Conservation (phyloP, 2,329 filamentous ascomycete species). For the Fusarium setosum region DNA sequence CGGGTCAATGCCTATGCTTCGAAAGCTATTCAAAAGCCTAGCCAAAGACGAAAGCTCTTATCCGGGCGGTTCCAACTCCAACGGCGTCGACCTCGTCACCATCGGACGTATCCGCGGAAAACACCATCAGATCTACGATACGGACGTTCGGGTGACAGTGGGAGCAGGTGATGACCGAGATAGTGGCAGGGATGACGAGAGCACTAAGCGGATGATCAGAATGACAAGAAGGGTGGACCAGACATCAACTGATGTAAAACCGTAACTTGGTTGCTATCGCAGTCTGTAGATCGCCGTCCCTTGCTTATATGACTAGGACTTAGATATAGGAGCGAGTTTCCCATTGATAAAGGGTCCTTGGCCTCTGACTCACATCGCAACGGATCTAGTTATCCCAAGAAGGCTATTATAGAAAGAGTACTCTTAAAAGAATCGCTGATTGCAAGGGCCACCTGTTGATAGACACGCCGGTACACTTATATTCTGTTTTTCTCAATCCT, state of each 20-base stretch:
- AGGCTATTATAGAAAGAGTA: too few relatives aligned
- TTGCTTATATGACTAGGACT: too few relatives aligned
- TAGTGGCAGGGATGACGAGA: constrained; percentile 12
- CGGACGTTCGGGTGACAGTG: not conserved
- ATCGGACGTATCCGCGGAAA: constrained; percentile 14
- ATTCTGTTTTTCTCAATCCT: too few relatives aligned
- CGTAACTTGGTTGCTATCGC: too few relatives aligned
- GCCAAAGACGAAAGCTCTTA: constrained; percentile 6
- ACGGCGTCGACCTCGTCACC: not conserved
- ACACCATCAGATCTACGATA: not conserved
- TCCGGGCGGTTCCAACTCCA: not conserved
- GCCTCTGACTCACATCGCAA: too few relatives aligned
- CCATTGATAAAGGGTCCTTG: too few relatives aligned
- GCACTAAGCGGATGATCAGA: constrained; percentile 16
- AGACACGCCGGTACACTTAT: too few relatives aligned
- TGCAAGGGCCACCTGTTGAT: too few relatives aligned
- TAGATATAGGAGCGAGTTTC: too few relatives aligned
- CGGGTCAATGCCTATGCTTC: constrained; percentile 23
- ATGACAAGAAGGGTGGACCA: constrained; percentile 6
- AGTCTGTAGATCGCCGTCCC: too few relatives aligned
- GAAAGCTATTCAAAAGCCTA: constrained; percentile 10
- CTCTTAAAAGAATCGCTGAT: too few relatives aligned
- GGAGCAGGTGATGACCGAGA: not conserved
- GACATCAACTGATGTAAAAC: not conserved
- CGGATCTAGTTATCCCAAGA: too few relatives aligned